A percentile compares a stretch with the other conserved stretches of the same genome.
Conservation (phyloP, 768 basidiomycete genomes). For the Cubamyces sp. region DNA sequence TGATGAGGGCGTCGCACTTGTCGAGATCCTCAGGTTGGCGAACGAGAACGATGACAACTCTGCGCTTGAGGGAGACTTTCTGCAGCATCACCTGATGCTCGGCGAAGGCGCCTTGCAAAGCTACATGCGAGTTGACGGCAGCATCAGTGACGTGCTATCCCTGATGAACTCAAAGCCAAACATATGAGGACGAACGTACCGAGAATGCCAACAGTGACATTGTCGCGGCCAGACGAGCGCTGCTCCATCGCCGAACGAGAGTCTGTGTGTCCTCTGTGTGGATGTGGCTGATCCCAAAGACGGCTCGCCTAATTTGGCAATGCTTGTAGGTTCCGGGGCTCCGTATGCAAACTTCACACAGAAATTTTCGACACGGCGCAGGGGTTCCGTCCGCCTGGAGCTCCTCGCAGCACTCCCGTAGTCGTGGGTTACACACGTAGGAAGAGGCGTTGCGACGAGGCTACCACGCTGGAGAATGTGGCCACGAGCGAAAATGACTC, state of each 20-base stretch:
- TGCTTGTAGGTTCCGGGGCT: neutral
- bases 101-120: slow-evolving; percentile 90
- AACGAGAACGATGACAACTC: slow-evolving; percentile 59
- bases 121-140: slow-evolving; percentile 41
- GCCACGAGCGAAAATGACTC: slow-evolving; percentile 7
- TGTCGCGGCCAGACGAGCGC: slow-evolving; percentile 8
- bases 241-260: slow-evolving; percentile 17
- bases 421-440: neutral
- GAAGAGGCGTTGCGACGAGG: neutral
- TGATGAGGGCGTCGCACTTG: slow-evolving; percentile 82
- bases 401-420: neutral
- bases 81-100: slow-evolving; percentile 82
- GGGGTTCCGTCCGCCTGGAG: neutral
- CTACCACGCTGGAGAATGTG: neutral
- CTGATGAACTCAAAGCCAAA: neutral
- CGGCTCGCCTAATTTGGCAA: slow-evolving; percentile 14
- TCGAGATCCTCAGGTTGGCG: slow-evolving; percentile 76
- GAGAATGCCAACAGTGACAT: slow-evolving; percentile 28
- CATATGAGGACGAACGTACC: neutral
- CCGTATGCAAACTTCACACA: slow-evolving; percentile 6
- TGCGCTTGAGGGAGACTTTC: slow-evolving; percentile 51
- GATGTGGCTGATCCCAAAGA: slow-evolving; percentile 15
- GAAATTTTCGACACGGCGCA: neutral
- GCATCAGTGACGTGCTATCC: neutral
- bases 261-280: neutral